Percentiles rank a stretch among this genome's conserved stretches.
phyloP scores from a whole-genome alignment of 1,139 yeast genomes.

The Pichia sp. region DNA sequence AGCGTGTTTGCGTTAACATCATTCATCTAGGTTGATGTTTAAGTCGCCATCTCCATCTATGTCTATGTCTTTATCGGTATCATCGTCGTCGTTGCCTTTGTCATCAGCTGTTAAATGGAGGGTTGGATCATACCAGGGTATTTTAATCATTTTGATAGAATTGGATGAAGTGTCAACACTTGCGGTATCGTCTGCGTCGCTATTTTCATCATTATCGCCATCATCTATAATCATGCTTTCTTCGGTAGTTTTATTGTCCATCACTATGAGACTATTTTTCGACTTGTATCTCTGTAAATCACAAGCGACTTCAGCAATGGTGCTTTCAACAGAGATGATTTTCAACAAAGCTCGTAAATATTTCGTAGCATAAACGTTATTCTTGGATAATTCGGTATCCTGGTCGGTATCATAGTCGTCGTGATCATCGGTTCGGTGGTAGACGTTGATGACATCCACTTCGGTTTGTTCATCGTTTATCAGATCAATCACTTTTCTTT shows the following conservation, averaged over 20 bases:
- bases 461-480: conserved; percentile 1
- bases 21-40: no score
- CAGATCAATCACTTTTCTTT: conserved; percentile 4
- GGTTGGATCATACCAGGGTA: conserved; percentile 9
- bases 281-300: conserved; percentile 13
- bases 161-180: not conserved
- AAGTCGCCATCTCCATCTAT: no score
- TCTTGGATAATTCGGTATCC: not conserved
- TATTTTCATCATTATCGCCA: not conserved
- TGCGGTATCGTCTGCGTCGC: not conserved
- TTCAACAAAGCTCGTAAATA: conserved; percentile 17
- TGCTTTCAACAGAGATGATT: conserved; percentile 16
- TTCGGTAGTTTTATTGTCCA: not conserved
- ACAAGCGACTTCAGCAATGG: conserved; percentile 8
- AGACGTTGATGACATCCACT: conserved; percentile 2
- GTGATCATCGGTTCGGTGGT: conserved; percentile 1
- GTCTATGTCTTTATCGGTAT: not conserved
- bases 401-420: no score
- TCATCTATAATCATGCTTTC: not conserved
- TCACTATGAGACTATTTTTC: not conserved
- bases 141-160: conserved; percentile 12
- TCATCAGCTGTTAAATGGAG: not conserved
- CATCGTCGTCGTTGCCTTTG: not conserved
- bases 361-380: conserved; percentile 16
- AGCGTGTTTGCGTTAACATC: no score